Percentiles rank a stretch among this genome's conserved stretches.
phyloP scores from a whole-genome alignment of 176 grass and related monocot genomes.

The Miscanthus lutarioriparius region DNA sequence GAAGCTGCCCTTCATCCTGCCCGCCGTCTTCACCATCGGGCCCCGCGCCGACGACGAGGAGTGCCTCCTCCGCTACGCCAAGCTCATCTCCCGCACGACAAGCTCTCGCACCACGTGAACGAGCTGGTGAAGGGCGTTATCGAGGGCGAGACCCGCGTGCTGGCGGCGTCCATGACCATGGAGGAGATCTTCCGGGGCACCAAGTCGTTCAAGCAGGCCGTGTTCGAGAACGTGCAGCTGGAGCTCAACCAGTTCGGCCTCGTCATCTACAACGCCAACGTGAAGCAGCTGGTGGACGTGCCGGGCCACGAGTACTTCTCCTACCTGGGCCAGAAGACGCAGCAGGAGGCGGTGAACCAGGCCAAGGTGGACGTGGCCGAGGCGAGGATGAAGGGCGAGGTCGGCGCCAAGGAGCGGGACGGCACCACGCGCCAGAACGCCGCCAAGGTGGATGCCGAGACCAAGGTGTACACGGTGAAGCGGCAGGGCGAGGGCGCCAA shows the following conservation, averaged over 20 bases:
- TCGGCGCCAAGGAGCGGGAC: slow-evolving; percentile 57
- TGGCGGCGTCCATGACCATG: slow-evolving; percentile 84
- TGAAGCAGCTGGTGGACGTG: slow-evolving; percentile 89
- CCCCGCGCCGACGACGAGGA: slow-evolving; percentile 44
- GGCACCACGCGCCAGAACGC: slow-evolving; percentile 63
- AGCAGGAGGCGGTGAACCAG: slow-evolving; percentile 74
- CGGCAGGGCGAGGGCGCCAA: slow-evolving; percentile 57
- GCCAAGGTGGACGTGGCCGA: slow-evolving; percentile 79
- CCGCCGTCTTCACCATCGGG: slow-evolving; percentile 85
- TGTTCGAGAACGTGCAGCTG: slow-evolving; percentile 73
- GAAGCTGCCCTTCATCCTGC: slow-evolving; percentile 89
- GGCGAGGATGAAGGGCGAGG: slow-evolving; percentile 69
- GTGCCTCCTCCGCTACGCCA: slow-evolving; percentile 70
- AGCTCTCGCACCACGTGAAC: slow-evolving; percentile 73
- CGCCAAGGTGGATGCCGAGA: slow-evolving; percentile 73
- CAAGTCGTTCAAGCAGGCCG: slow-evolving; percentile 64
- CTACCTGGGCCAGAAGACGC: slow-evolving; percentile 83
- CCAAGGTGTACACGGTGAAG: slow-evolving; percentile 50
- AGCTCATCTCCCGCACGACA: slow-evolving; percentile 79
- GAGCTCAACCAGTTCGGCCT: slow-evolving; percentile 88
- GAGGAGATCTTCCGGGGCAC: slow-evolving; percentile 88
- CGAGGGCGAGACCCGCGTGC: slow-evolving; percentile 83
- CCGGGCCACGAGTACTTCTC: slow-evolving; percentile 82
- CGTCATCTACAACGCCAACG: slow-evolving; percentile 87
- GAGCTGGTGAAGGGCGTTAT: slow-evolving; percentile 85